A percentile compares a stretch with the other conserved stretches of the same genome.
phyloP scores from a whole-genome alignment of 352 stramenopile genomes.

The Globisporangium megalacanthum region DNA sequence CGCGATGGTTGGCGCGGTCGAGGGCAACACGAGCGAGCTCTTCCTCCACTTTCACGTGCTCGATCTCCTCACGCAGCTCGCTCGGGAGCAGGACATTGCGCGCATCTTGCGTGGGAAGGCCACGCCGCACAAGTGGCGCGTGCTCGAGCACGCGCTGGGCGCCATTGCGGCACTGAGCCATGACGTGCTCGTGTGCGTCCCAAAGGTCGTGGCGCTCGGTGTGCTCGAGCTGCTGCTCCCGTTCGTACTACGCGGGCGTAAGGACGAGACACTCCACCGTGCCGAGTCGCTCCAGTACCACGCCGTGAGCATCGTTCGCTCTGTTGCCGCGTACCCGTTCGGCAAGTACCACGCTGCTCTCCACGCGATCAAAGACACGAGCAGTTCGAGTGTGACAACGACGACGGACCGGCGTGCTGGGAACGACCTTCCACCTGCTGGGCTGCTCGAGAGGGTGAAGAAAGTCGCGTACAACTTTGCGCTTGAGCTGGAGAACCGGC shows the following conservation, averaged over 20 bases:
- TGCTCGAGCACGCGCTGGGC: constrained; percentile 38
- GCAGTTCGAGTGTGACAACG: neutral
- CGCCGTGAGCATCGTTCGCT: constrained; percentile 35
- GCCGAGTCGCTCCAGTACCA: constrained; percentile 41
- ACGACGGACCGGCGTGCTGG: neutral
- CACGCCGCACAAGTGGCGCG: constrained; percentile 26
- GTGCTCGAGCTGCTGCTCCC: constrained; percentile 34
- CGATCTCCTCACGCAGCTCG: constrained; percentile 33
- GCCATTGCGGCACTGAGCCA: constrained; percentile 55
- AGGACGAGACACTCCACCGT: constrained; percentile 13
- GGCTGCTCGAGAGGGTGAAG: constrained; percentile 49
- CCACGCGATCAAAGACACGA: constrained; percentile 11
- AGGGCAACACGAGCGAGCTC: constrained; percentile 64
- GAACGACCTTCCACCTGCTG: neutral
- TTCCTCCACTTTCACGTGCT: constrained; percentile 65
- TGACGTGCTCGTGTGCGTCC: constrained; percentile 58
- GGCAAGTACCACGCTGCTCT: constrained; percentile 45
- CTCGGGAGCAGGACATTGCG: constrained; percentile 16
- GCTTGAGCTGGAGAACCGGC: constrained; percentile 37
- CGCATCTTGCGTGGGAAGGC: constrained; percentile 16
- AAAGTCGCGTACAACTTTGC: constrained; percentile 55
- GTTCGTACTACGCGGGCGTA: constrained; percentile 18
- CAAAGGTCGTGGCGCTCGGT: constrained; percentile 34
- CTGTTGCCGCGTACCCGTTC: constrained; percentile 58
- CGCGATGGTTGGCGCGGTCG: constrained; percentile 43